Evolutionary conservation across 768 basidiomycete genomes (phyloP).

Genomic region (Hygrophorus pudorinus): DNA sequence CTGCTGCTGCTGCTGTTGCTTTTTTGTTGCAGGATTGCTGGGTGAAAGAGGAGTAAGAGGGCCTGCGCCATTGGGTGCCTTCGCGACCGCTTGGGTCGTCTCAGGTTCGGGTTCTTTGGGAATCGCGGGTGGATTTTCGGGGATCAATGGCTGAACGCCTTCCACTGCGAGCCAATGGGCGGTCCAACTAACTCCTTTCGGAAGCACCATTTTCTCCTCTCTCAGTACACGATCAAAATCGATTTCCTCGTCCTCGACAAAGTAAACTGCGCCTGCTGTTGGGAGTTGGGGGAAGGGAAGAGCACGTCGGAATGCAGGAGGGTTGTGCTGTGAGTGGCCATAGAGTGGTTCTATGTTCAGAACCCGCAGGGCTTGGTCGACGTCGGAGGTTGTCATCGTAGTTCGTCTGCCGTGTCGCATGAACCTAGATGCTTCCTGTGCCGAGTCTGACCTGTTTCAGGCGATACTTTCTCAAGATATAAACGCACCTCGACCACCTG

Average conservation of each 20-base stretch:
- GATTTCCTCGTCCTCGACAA: constrained; percentile 94
- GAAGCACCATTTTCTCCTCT: constrained; percentile 75
- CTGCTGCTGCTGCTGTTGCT: constrained; percentile 32
- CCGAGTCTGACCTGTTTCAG: constrained; percentile 1
- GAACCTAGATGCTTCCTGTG: constrained; percentile 89
- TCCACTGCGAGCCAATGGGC: constrained; percentile 99
- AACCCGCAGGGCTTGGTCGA: constrained; percentile 88
- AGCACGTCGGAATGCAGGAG: constrained; percentile 50
- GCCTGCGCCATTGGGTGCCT: constrained; percentile 1
- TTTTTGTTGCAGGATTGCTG: constrained; percentile 3
- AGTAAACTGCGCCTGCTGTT: constrained; percentile 70
- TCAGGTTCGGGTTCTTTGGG: constrained; percentile 38
- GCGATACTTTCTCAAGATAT: not conserved
- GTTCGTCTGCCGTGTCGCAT: constrained; percentile 91
- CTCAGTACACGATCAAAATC: constrained; percentile 89
- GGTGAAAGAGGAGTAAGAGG: constrained; percentile 8
- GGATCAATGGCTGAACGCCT: constrained; percentile 93
- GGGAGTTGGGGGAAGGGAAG: constrained; percentile 41
- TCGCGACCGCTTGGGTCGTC: not conserved
- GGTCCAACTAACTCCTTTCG: constrained; percentile 76
- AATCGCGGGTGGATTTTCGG: constrained; percentile 86
- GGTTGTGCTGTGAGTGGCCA: constrained; percentile 64
- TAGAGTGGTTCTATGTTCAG: constrained; percentile 96
- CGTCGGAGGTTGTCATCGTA: constrained; percentile 82
- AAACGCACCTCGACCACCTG: constrained; percentile 78